These are phyloP conservation scores for Populus hybrid DNA, from an alignment of 441 rosid genomes.

Conservation along the genomic window DNA sequence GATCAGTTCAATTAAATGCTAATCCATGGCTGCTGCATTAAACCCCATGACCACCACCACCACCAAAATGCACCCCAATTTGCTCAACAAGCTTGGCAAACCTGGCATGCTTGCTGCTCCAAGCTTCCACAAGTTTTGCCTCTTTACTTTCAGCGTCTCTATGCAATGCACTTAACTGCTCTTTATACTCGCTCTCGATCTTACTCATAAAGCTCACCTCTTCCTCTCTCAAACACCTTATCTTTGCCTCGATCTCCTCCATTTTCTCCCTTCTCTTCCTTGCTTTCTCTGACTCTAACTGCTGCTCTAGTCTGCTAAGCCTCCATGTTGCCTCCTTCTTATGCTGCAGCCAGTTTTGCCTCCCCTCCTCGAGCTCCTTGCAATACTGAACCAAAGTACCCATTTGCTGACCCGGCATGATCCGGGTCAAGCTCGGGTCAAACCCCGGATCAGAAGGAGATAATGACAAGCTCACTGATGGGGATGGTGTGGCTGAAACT, in stretches of 20 bases:
- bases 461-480: neutral
- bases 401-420: too few relatives aligned
- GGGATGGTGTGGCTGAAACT: conserved; percentile 32
- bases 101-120: conserved; percentile 53
- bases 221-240: conserved; percentile 68
- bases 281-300: conserved; percentile 73
- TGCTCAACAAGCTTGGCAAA: conserved; percentile 44
- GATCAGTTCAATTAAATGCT: neutral
- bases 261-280: conserved; percentile 61
- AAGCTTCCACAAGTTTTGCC: conserved; percentile 68
- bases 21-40: too few relatives aligned
- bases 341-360: conserved; percentile 21
- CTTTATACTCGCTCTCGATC: conserved; percentile 67
- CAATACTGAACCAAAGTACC: too few relatives aligned
- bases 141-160: conserved; percentile 72
- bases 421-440: neutral
- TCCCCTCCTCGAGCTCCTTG: too few relatives aligned
- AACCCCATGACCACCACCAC: neutral
- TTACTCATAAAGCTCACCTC: conserved; percentile 55
- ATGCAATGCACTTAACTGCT: conserved; percentile 44
- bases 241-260: too few relatives aligned
- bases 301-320: conserved; percentile 71
- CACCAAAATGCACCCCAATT: conserved; percentile 19
- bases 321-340: conserved; percentile 54
- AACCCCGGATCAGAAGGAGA: neutral